A percentile compares a stretch with the other conserved stretches of the same genome.
phyloP scores from a whole-genome alignment of 2,329 filamentous ascomycete species.

The Aspergillus sp. region DNA sequence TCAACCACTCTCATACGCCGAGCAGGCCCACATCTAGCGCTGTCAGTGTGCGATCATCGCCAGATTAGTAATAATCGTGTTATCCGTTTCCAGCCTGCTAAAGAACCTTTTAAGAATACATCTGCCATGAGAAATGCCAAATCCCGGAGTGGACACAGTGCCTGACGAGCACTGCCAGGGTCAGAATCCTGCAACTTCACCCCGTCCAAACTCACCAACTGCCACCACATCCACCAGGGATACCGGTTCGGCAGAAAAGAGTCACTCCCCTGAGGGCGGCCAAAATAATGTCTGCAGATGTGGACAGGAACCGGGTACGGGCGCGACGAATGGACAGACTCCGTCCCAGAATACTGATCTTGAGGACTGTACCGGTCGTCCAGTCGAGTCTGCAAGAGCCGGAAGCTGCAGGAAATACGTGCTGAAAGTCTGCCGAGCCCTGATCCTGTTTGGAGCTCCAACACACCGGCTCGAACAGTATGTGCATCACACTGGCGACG shows the following conservation, averaged over 20 bases:
- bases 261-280: background rate
- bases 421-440: conserved; percentile 74
- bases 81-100: background rate
- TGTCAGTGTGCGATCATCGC: background rate
- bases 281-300: background rate
- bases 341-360: background rate
- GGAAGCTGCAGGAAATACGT: background rate
- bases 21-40: background rate
- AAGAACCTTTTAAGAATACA: background rate
- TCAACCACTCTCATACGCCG: background rate
- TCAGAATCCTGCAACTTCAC: background rate
- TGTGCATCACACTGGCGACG: conserved; percentile 80
- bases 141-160: background rate
- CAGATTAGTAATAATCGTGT: background rate
- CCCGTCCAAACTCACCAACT: background rate
- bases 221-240: background rate
- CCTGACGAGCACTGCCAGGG: background rate
- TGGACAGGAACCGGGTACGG: background rate
- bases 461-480: conserved; percentile 88
- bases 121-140: background rate
- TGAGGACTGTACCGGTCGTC: background rate
- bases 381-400: background rate
- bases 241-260: background rate
- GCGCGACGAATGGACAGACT: background rate
- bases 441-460: conserved; percentile 88